Conservation (phyloP, 163 green algal species). For the Scenedesmus sp. region DNA sequence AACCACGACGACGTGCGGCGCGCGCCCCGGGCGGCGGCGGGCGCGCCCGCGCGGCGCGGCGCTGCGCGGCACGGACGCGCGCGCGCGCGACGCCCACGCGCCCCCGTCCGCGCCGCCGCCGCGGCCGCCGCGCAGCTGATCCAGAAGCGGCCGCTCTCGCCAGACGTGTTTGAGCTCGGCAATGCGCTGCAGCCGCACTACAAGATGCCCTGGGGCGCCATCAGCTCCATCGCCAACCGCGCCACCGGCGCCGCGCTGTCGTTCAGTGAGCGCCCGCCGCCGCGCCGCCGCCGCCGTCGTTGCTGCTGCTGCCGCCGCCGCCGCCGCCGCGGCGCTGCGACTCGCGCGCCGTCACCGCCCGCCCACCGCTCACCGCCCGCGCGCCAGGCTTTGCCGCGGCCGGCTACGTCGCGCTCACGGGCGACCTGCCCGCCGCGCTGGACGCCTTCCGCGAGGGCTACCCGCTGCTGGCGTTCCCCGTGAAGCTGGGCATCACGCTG, state of each 20-base stretch:
- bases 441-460: conserved; percentile 62
- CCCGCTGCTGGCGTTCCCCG: conserved; percentile 78
- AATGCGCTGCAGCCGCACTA: conserved; percentile 81
- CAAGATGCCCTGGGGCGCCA: conserved; percentile 85
- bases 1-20: conserved; percentile 80
- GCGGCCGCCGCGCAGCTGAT: conserved; percentile 65
- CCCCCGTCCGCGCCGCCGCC: neutral
- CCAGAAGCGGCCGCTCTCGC: conserved; percentile 87
- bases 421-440: conserved; percentile 73
- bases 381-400: conserved; percentile 66
- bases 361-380: neutral
- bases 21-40: neutral
- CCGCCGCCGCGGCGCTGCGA: neutral
- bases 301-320: neutral
- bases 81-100: neutral
- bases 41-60: neutral
- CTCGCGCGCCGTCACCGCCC: neutral
- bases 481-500: conserved; percentile 82
- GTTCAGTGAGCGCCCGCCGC: conserved; percentile 56
- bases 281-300: neutral
- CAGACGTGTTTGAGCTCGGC: conserved; percentile 89
- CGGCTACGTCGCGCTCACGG: conserved; percentile 77
- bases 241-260: conserved; percentile 83
- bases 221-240: conserved; percentile 90
- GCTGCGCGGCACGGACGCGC: no score